Conservation (phyloP, 306 rosid genomes). For the Canavalia ensiformis region DNA sequence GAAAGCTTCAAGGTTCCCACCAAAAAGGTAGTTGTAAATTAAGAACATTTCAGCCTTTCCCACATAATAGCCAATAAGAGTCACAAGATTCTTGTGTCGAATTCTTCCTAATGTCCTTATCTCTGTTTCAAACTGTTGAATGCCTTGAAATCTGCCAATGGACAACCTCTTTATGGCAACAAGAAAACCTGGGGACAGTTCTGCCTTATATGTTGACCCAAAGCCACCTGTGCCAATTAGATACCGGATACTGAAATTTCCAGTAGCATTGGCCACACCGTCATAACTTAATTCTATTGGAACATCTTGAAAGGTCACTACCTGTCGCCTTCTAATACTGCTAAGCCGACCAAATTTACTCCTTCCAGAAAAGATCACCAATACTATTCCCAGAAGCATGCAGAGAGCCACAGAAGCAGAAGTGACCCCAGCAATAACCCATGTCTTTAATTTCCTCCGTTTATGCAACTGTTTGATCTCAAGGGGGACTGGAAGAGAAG, state of each 20-base stretch:
- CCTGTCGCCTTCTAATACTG: constrained; percentile 56
- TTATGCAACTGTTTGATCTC: constrained; percentile 35
- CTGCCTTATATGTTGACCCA: constrained; percentile 82
- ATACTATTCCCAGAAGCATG: constrained; percentile 44
- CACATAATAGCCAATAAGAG: constrained; percentile 77
- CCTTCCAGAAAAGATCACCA: constrained; percentile 49
- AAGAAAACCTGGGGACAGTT: constrained; percentile 62
- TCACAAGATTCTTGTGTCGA: constrained; percentile 76
- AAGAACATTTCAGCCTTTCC: constrained; percentile 74
- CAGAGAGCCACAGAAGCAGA: constrained; percentile 46
- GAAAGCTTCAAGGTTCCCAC: constrained; percentile 79
- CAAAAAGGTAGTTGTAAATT: constrained; percentile 75
- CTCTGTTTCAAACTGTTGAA: constrained; percentile 80
- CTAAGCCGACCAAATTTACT: constrained; percentile 51
- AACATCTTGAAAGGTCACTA: constrained; percentile 64
- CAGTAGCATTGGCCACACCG: constrained; percentile 60
- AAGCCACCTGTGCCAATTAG: constrained; percentile 78
- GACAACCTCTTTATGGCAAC: constrained; percentile 76
- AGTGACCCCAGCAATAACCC: constrained; percentile 49
- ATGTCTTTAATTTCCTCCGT: constrained; percentile 39
- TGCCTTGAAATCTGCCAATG: constrained; percentile 74
- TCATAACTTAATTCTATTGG: constrained; percentile 67
- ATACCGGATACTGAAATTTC: constrained; percentile 71
- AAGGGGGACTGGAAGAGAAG: constrained; percentile 52
- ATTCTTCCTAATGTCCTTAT: constrained; percentile 75